These are phyloP conservation scores for Avena atlantica DNA, from an alignment of 176 grass and related monocot genomes.

Conservation along the genomic window DNA sequence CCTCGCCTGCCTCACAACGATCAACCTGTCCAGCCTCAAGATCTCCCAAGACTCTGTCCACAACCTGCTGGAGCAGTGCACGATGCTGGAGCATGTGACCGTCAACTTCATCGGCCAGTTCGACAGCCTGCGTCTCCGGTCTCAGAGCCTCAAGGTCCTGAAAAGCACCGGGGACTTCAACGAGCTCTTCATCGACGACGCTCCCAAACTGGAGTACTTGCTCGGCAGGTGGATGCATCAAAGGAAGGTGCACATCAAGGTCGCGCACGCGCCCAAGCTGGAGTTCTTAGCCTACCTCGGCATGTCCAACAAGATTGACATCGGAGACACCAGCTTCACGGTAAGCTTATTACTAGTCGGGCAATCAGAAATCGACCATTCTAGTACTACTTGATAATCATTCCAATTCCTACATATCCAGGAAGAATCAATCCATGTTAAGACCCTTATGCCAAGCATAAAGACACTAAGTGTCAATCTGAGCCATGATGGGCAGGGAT, in stretches of 20 bases:
- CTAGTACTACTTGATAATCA: neutral
- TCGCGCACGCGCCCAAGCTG: constrained; percentile 42
- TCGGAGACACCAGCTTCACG: constrained; percentile 10
- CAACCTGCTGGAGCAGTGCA: constrained; percentile 27
- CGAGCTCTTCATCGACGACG: constrained; percentile 33
- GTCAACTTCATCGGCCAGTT: neutral
- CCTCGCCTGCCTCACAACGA: neutral
- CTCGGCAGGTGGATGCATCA: neutral
- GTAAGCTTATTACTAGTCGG: constrained; percentile 7
- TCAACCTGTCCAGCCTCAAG: neutral
- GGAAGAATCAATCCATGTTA: neutral
- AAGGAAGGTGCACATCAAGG: neutral
- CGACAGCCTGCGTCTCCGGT: neutral
- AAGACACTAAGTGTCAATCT: constrained; percentile 19
- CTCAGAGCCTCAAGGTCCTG: constrained; percentile 27
- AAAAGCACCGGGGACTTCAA: neutral
- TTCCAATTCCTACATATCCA: constrained; percentile 14
- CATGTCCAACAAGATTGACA: constrained; percentile 16
- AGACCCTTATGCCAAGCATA: constrained; percentile 33
- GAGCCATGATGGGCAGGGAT: neutral
- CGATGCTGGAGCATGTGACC: constrained; percentile 21
- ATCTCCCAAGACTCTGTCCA: constrained; percentile 15
- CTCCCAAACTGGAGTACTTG: constrained; percentile 36
- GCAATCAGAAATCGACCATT: neutral
- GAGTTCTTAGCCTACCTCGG: constrained; percentile 32